Evolutionary conservation across 2,329 filamentous ascomycete genomes (phyloP).

Genomic region (Botryosphaeria dothidea): DNA sequence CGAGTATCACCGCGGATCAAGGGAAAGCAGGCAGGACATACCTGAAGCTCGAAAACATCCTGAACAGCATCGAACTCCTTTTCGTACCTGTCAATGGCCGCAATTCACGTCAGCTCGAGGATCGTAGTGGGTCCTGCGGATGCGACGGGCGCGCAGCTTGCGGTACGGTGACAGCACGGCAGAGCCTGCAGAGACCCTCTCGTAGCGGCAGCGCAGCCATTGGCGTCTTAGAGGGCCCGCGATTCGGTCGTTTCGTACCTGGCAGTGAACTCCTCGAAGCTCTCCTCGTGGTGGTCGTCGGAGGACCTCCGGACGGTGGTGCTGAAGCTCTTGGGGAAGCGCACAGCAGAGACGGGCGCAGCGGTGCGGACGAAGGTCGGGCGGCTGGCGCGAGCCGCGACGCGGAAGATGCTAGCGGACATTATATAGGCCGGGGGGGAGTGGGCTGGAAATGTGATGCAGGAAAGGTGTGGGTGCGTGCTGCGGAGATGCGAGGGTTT

Average conservation of each 20-base stretch:
- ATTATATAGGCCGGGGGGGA: slow-evolving; percentile 46
- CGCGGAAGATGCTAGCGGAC: slow-evolving; percentile 69
- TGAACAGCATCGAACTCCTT: slow-evolving; percentile 98
- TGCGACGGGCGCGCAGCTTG: not conserved
- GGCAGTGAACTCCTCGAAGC: slow-evolving; percentile 97
- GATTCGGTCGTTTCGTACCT: slow-evolving; percentile 63
- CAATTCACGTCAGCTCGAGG: slow-evolving; percentile 23
- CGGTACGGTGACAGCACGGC: not conserved
- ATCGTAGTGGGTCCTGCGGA: not conserved
- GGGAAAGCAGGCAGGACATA: slow-evolving; percentile 49
- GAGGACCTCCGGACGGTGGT: slow-evolving; percentile 46
- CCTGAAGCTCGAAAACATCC: slow-evolving; percentile 99
- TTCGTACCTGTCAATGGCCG: slow-evolving; percentile 73
- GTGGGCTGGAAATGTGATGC: slow-evolving; percentile 19
- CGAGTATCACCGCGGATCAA: slow-evolving; percentile 1
- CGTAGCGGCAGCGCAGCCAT: not conserved
- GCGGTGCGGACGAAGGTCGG: slow-evolving; percentile 57
- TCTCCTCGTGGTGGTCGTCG: slow-evolving; percentile 81
- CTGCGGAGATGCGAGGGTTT: slow-evolving; percentile 25
- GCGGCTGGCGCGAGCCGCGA: slow-evolving; percentile 65
- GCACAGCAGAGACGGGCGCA: slow-evolving; percentile 44
- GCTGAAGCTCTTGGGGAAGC: slow-evolving; percentile 44
- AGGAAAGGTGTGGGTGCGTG: slow-evolving; percentile 26
- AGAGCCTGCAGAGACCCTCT: slow-evolving; percentile 11
- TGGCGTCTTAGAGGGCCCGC: slow-evolving; percentile 2